Evolutionary conservation across 2,329 filamentous ascomycete genomes (phyloP).

Genomic region (Diaporthe caulivora): DNA sequence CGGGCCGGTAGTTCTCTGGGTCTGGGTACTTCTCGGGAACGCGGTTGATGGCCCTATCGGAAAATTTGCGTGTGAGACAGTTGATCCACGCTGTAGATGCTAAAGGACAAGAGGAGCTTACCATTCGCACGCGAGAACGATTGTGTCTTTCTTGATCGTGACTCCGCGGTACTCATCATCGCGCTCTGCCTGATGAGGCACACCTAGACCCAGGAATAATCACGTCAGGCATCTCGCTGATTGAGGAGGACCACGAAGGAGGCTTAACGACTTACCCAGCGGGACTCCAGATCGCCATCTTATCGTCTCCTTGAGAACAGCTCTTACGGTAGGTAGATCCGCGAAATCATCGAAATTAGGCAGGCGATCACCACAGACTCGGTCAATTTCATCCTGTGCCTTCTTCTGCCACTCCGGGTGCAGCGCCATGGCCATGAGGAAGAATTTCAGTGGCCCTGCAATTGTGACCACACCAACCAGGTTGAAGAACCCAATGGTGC

Average conservation of each 20-base stretch:
- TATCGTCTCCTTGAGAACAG: constrained; percentile 70
- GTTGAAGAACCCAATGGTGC: constrained; percentile 65
- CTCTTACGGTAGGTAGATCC: constrained; percentile 64
- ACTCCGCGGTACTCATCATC: constrained; percentile 62
- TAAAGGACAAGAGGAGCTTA: constrained; percentile 43
- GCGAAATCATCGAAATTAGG: constrained; percentile 63
- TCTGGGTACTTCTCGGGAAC: constrained; percentile 71
- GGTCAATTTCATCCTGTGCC: constrained; percentile 69
- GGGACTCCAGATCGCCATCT: constrained; percentile 69
- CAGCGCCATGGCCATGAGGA: constrained; percentile 64
- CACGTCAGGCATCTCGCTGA: neutral
- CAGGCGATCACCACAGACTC: constrained; percentile 65
- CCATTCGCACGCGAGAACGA: constrained; percentile 65
- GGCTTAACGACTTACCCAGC: constrained; percentile 52
- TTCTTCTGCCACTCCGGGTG: constrained; percentile 65
- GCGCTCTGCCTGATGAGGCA: constrained; percentile 62
- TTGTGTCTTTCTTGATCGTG: constrained; percentile 60
- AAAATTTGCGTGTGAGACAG: neutral
- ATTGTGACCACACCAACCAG: constrained; percentile 65
- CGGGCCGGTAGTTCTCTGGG: constrained; percentile 72
- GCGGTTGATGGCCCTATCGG: constrained; percentile 66
- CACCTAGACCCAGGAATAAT: constrained; percentile 49
- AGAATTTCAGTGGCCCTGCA: constrained; percentile 63
- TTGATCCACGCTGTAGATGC: neutral
- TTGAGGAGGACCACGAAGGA: neutral